These are phyloP conservation scores for Penicilliopsis zonata DNA, from an alignment of 495 filamentous ascomycete species.

Conservation along the genomic window DNA sequence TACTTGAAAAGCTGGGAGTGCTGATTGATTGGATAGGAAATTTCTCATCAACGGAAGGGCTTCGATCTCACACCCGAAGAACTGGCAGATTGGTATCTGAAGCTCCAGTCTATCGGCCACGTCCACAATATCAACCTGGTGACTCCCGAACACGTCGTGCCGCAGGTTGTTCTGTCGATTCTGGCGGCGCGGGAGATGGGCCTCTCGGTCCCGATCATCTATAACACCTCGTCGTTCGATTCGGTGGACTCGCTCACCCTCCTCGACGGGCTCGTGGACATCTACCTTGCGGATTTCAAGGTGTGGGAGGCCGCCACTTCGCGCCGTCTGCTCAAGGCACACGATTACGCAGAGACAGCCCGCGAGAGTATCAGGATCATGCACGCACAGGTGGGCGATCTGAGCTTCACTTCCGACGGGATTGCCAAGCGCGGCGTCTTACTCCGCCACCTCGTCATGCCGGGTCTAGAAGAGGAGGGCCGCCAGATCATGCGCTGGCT, in stretches of 20 bases:
- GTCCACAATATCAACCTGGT: constrained; percentile 76
- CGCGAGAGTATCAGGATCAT: constrained; percentile 62
- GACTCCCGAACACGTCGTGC: constrained; percentile 68
- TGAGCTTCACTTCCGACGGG: constrained; percentile 64
- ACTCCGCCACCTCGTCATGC: constrained; percentile 69
- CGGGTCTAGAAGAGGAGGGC: constrained; percentile 55
- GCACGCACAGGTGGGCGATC: constrained; percentile 64
- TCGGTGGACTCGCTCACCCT: constrained; percentile 52
- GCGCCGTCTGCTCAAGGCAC: constrained; percentile 59
- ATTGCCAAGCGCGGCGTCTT: constrained; percentile 63
- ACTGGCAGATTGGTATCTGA: constrained; percentile 65
- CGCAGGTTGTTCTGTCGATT: constrained; percentile 61
- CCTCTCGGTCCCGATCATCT: constrained; percentile 56
- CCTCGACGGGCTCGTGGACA: constrained; percentile 63
- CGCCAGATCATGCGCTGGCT: constrained; percentile 58
- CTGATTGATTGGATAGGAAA: constrained; percentile 32
- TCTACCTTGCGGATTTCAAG: constrained; percentile 73
- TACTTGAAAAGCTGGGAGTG: neutral
- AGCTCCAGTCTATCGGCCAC: constrained; percentile 52
- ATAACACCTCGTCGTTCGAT: constrained; percentile 71
- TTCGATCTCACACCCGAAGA: constrained; percentile 66
- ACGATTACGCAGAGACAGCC: constrained; percentile 54
- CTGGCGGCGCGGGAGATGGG: constrained; percentile 55
- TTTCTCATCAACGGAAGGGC: constrained; percentile 60
- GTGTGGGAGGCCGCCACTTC: constrained; percentile 53